Evolutionary conservation across 2,329 filamentous ascomycete genomes (phyloP), one percentile per base, ranked within the genome.

Genomic region (Ophiocordyceps camponoti-leonardi): DNA sequence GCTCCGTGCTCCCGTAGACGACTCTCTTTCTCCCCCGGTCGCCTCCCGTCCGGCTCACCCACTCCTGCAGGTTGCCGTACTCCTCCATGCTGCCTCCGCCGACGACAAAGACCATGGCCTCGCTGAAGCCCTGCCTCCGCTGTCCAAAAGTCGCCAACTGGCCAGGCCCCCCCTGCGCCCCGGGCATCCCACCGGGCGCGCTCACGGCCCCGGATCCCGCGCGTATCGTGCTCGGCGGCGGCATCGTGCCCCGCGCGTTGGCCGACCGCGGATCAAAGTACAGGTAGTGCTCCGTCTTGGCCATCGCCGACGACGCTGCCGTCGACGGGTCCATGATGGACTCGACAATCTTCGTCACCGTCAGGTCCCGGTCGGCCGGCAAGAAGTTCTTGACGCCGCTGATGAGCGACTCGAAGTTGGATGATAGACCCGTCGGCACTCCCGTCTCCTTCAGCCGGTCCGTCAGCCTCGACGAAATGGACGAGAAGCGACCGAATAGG

Each of bases 61-160:
- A 98, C 58, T 96, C 92, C 60, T 94, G 86, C 59, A 98, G 61
- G 62, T 98, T 98, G 19, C 88, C 90, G 60, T 96, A 98, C 61
- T 98, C 92, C 54, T 98, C 92, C 85, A 98, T 96, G 59, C 87
- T 95, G 40, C 92, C 92, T 42, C 93, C 92, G 4, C 92, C 92
- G 3, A 93, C 86, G 0, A 86, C 90, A 58, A 95, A 94, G n/a
- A 94, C 86, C 46, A 94, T 81, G 1, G 86, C 85, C 56, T 94
- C 88, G 43, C 78, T 84, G 62, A 90, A 95, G 0, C 86, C 87
- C 57, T 94, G 88, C 46, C 90, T 71, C 49, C 87, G 69, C 63
- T 96, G 90, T 1, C 90, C 92, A 61, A 96, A 96, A 46, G 79
- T 93, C 7, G 87, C 88, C 31, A 77, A 73, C 22, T 82, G 85